Evolutionary conservation across 2,329 filamentous ascomycete genomes (phyloP).

Genomic region (Tolypocladium nubicola): DNA sequence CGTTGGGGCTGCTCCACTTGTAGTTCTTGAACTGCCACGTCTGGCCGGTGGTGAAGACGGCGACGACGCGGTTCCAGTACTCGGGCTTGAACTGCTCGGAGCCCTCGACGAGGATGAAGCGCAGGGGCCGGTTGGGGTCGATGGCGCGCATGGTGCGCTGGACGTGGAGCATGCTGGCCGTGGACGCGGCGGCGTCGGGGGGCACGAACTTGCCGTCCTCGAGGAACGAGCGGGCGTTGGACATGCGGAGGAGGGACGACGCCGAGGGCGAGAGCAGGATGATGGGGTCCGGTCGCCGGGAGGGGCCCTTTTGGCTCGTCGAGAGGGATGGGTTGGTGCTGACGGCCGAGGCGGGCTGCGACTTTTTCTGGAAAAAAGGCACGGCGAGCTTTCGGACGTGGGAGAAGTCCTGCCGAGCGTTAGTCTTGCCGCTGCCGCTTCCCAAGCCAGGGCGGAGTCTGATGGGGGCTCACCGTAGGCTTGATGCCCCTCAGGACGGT

Average conservation of each 20-base stretch:
- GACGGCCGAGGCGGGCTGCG: constrained; percentile 28
- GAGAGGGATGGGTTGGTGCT: constrained; percentile 35
- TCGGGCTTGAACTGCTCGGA: constrained; percentile 95
- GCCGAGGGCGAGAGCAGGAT: constrained; percentile 95
- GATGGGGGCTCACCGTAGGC: constrained; percentile 54
- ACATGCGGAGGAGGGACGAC: constrained; percentile 87
- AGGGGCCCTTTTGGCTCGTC: constrained; percentile 41
- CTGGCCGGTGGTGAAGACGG: constrained; percentile 95
- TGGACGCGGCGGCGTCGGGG: constrained; percentile 56
- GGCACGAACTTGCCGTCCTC: constrained; percentile 74
- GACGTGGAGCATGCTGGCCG: constrained; percentile 76
- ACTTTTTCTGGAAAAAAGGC: constrained; percentile 59
- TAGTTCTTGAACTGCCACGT: constrained; percentile 98
- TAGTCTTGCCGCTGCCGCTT: not conserved
- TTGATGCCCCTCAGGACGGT: constrained; percentile 78
- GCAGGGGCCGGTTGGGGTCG: constrained; percentile 61
- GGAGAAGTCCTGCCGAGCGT: constrained; percentile 69
- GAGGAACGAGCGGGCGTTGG: constrained; percentile 92
- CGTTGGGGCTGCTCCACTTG: constrained; percentile 83
- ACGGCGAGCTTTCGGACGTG: constrained; percentile 80
- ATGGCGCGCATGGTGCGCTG: constrained; percentile 64
- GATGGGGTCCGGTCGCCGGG: constrained; percentile 64
- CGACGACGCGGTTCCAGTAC: constrained; percentile 92
- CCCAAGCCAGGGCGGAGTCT: not conserved
- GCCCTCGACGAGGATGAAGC: constrained; percentile 91